phyloP scores from a whole-genome alignment of 371 early-diverging fungal genomes.

The Dinochytrium kinnereticum region DNA sequence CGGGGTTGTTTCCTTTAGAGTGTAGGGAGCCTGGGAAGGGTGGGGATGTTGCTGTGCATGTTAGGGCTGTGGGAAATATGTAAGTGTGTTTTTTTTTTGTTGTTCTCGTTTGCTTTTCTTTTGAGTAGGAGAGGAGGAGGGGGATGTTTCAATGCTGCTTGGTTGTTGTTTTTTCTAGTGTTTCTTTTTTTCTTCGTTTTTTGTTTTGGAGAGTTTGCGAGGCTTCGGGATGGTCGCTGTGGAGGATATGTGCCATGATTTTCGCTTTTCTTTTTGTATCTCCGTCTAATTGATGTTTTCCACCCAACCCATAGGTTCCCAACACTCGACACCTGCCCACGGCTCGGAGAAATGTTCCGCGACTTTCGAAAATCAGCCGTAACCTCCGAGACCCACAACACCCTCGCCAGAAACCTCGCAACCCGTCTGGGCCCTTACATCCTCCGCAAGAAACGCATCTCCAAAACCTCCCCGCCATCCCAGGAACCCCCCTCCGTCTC shows the following conservation, averaged over 20 bases:
- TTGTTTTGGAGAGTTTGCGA: too few relatives aligned
- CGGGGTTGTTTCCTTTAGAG: conserved; percentile 67
- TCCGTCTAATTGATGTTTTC: too few relatives aligned
- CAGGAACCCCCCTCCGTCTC: neutral
- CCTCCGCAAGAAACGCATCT: neutral
- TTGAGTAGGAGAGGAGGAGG: too few relatives aligned
- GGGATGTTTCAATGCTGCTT: too few relatives aligned
- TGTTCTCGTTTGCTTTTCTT: neutral
- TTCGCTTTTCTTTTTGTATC: too few relatives aligned
- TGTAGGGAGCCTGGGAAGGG: conserved; percentile 21
- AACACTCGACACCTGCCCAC: neutral
- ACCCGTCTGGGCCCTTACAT: neutral
- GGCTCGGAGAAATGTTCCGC: neutral
- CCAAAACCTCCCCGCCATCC: neutral
- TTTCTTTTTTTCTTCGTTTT: too few relatives aligned
- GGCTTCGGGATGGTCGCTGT: too few relatives aligned
- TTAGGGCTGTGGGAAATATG: conserved; percentile 15
- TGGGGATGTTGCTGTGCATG: conserved; percentile 32
- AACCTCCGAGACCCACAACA: neutral
- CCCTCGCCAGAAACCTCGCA: neutral
- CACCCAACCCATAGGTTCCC: conserved; percentile 2
- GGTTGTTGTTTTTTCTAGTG: too few relatives aligned
- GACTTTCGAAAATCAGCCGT: neutral
- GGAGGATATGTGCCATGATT: too few relatives aligned
- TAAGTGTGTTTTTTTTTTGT: neutral